Evolutionary conservation across 2,329 filamentous ascomycete genomes (phyloP).

Genomic region (Xenoacremonium recifei): DNA sequence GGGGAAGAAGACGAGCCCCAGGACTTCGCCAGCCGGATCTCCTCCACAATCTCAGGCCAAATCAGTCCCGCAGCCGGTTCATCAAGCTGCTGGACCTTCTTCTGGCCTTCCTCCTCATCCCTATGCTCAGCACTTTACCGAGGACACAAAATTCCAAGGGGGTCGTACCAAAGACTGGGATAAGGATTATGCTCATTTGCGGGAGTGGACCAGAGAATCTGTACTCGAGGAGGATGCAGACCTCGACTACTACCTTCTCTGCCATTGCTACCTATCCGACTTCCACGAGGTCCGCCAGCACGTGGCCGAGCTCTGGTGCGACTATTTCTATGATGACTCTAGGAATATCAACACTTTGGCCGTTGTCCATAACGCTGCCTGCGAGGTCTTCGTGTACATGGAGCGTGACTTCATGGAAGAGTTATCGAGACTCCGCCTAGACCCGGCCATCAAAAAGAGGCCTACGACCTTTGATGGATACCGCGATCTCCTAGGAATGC

Average conservation of each 20-base stretch:
- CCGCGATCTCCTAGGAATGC: neutral
- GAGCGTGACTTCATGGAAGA: neutral
- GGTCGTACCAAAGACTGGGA: no score
- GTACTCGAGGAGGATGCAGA: neutral
- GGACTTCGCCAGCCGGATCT: no score
- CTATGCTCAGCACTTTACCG: no score
- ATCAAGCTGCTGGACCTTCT: no score
- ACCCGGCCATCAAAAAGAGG: no score
- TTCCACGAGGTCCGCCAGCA: neutral
- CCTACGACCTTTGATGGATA: neutral
- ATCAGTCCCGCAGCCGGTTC: no score
- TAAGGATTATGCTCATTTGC: no score
- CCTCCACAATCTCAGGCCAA: no score
- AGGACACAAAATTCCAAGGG: no score
- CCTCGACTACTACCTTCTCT: neutral
- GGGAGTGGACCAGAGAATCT: no score
- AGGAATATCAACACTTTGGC: neutral
- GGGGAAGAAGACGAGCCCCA: neutral
- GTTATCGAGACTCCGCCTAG: no score
- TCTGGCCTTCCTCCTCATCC: no score
- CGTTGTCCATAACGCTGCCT: conserved; percentile 1
- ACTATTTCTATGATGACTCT: conserved; percentile 1
- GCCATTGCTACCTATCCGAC: neutral
- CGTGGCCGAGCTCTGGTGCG: neutral
- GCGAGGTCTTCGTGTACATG: neutral